Base-by-base conservation (phyloP, 2,329 filamentous ascomycete genomes). In the Ophiosphaerella herpotricha region DNA sequence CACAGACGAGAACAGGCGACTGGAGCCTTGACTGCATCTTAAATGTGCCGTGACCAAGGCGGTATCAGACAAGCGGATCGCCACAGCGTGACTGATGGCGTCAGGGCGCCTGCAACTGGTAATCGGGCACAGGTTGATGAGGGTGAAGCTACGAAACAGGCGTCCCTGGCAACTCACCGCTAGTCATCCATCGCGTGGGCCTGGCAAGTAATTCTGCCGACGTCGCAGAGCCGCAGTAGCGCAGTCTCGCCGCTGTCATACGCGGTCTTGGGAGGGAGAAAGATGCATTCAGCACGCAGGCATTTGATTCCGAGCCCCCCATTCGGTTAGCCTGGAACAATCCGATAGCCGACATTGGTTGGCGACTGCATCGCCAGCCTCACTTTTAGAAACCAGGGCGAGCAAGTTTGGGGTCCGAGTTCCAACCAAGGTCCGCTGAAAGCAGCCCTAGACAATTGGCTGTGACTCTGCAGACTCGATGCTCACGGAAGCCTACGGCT, bases 331-430 rank as follows among this genome's bases (percentile, higher is more conserved):
- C 43, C 18, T 46, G 23, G 39, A 42, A 24, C 45, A 41, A 52
- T 43, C 43, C 33, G 31, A 32, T 41, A 50, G 31, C 45, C 55
- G 50, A 56, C 55, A 66, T 66, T 66, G 61, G 63, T 57, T 52
- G 52, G 57, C 40, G 55, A 57, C 50, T 39, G 54, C 62, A 57
- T 61, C 63, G 57, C 43, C 55, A 65, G 66, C 65, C 65, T 69
- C 65, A 69, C 65, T 68, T 68, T 58, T 45, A 35, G 50, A 61
- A 60, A 55, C 50, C 61, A 67, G 62, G 64, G 66, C 66, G 66
- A 62, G 52, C 60, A 55, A 41, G 39, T 54, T 50, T 48, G 49
- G 50, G 51, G 40, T 45, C 49, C 34, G 42, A 43, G 46, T 46
- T 39, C 50, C 56, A 48, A 58, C 51, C 50, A 48, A 38, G 39